These are phyloP conservation scores for Diaporthe australafricana DNA, from an alignment of 2,329 filamentous ascomycete genomes.

Conservation along the genomic window DNA sequence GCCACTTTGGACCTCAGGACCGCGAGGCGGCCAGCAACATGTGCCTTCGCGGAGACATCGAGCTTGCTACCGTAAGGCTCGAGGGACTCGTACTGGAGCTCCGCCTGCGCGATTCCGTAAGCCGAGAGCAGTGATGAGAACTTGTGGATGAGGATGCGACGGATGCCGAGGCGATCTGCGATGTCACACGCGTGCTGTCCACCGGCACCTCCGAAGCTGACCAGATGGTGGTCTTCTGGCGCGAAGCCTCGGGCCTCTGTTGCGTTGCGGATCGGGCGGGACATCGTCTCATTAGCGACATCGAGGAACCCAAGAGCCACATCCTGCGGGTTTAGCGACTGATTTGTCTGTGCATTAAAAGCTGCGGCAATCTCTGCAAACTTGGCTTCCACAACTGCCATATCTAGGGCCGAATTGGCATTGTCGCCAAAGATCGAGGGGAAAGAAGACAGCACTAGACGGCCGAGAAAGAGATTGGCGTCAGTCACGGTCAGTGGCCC, in stretches of 20 bases:
- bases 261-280: slow-evolving; percentile 73
- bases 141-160: slow-evolving; percentile 51
- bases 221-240: slow-evolving; percentile 54
- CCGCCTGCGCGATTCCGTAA: slow-evolving; percentile 54
- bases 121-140: slow-evolving; percentile 49
- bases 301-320: slow-evolving; percentile 77
- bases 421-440: slow-evolving; percentile 76
- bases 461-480: slow-evolving; percentile 73
- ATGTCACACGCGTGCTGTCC: slow-evolving; percentile 56
- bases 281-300: slow-evolving; percentile 80
- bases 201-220: slow-evolving; percentile 40
- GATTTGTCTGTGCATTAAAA: no score
- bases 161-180: slow-evolving; percentile 51
- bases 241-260: slow-evolving; percentile 61
- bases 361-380: slow-evolving; percentile 44
- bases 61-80: slow-evolving; percentile 45
- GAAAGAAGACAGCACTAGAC: slow-evolving; percentile 68
- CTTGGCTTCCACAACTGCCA: slow-evolving; percentile 47
- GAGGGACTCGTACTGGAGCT: slow-evolving; percentile 50
- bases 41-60: slow-evolving; percentile 32
- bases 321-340: slow-evolving; percentile 40
- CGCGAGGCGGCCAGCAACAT: slow-evolving; percentile 36
- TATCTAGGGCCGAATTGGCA: slow-evolving; percentile 63
- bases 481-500: slow-evolving; percentile 76
- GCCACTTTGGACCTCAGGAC: slow-evolving; percentile 42